phyloP scores from a whole-genome alignment of 352 stramenopile species.

The Phytopythium helicoides region DNA sequence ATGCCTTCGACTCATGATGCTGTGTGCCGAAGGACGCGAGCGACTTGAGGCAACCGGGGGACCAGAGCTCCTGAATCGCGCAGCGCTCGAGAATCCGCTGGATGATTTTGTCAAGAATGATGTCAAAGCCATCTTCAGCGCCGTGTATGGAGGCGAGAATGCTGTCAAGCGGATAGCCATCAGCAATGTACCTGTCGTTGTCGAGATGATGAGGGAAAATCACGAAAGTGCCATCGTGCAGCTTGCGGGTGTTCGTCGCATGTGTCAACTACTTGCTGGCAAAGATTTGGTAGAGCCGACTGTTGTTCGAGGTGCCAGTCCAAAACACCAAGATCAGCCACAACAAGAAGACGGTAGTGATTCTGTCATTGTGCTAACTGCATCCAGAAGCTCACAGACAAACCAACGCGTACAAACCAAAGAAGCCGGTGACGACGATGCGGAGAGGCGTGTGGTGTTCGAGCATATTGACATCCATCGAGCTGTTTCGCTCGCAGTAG shows the following conservation, averaged over 20 bases:
- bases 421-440: constrained; percentile 2
- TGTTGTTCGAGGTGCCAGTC: constrained; percentile 11
- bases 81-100: constrained; percentile 54
- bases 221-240: constrained; percentile 59
- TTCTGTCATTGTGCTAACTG: too few species aligned
- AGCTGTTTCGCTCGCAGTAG: constrained; percentile 31
- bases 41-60: constrained; percentile 38
- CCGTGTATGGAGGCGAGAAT: constrained; percentile 66
- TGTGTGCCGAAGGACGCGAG: constrained; percentile 42
- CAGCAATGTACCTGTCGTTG: constrained; percentile 42
- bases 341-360: constrained; percentile 1
- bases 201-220: constrained; percentile 70
- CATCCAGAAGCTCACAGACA: too few species aligned
- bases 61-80: constrained; percentile 47
- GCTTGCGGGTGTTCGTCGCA: constrained; percentile 42
- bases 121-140: constrained; percentile 70
- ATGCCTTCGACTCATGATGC: constrained; percentile 64
- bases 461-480: constrained; percentile 39
- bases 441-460: constrained; percentile 26
- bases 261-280: constrained; percentile 45
- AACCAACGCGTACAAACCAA: constrained; percentile 1
- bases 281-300: constrained; percentile 25
- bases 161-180: constrained; percentile 62
- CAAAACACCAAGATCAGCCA: constrained; percentile 7
- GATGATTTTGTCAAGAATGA: constrained; percentile 75